Conservation (phyloP, 2,329 filamentous ascomycete species). For the Sarocladium strictum region DNA sequence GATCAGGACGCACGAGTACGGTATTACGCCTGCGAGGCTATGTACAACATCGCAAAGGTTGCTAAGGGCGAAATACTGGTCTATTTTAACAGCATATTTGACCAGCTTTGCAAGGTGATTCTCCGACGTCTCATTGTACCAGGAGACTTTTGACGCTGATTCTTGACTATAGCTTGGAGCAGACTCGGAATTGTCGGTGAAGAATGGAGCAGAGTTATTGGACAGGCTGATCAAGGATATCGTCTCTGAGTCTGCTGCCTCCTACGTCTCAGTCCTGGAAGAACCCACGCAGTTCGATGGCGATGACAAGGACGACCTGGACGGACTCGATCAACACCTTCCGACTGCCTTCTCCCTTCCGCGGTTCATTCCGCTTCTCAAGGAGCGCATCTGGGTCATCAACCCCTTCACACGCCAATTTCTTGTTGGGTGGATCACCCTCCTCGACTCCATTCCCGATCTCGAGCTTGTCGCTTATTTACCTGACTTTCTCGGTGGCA, state of each 20-base stretch:
- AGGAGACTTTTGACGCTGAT: conserved; percentile 1
- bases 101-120: conserved; percentile 85
- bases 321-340: conserved; percentile 33
- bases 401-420: conserved; percentile 95
- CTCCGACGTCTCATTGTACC: background rate
- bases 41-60: conserved; percentile 99
- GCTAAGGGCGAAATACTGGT: conserved; percentile 95
- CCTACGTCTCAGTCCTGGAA: conserved; percentile 86
- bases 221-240: conserved; percentile 96
- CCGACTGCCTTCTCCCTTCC: conserved; percentile 89
- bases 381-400: conserved; percentile 88
- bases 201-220: conserved; percentile 92
- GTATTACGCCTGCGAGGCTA: conserved; percentile 98
- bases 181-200: conserved; percentile 93
- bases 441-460: conserved; percentile 94
- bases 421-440: conserved; percentile 89
- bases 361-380: conserved; percentile 85
- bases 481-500: conserved; percentile 81
- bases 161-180: conserved; percentile 66
- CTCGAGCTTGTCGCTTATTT: conserved; percentile 89
- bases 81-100: conserved; percentile 98
- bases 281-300: conserved; percentile 38
- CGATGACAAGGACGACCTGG: conserved; percentile 42
- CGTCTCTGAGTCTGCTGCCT: conserved; percentile 88
- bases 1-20: conserved; percentile 96